Evolutionary conservation across 2,329 filamentous ascomycete species (phyloP).

Genomic region (Verticillium isaacii): DNA sequence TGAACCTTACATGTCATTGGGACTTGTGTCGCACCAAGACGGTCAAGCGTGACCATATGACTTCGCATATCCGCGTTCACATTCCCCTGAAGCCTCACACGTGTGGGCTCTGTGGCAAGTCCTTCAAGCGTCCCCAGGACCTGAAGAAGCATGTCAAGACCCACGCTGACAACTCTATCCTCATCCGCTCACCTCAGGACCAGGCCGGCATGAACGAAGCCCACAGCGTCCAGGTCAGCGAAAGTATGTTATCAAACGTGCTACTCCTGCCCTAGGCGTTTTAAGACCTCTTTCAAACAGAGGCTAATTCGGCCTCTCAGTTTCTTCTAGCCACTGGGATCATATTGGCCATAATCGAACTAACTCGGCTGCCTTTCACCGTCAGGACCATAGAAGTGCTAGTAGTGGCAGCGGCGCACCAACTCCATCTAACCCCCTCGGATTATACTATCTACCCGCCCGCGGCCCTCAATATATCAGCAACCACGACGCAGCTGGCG

Average conservation of each 20-base stretch:
- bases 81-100: conserved; percentile 99
- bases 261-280: conserved; percentile 13
- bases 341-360: conserved; percentile 60
- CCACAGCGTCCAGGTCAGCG: conserved; percentile 49
- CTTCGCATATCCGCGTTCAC: conserved; percentile 96
- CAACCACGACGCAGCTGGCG: conserved; percentile 35
- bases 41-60: conserved; percentile 98
- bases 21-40: conserved; percentile 93
- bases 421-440: conserved; percentile 22
- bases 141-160: conserved; percentile 99
- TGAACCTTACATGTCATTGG: conserved; percentile 97
- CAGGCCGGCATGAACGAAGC: conserved; percentile 42
- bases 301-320: conserved; percentile 41
- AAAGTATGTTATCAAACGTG: conserved; percentile 38
- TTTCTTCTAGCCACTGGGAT: conserved; percentile 57
- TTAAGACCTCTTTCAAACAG: conserved; percentile 17
- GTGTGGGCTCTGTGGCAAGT: conserved; percentile 97
- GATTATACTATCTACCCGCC: conserved; percentile 58
- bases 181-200: conserved; percentile 49
- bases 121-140: conserved; percentile 98
- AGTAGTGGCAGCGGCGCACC: conserved; percentile 41
- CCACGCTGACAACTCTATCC: conserved; percentile 89
- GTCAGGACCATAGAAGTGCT: conserved; percentile 45
- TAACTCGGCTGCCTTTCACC: conserved; percentile 49
- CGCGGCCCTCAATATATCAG: conserved; percentile 52